A percentile compares a stretch with the other conserved stretches of the same genome.
These are phyloP conservation scores for Clarireedia hainanense DNA, from an alignment of 2,329 filamentous ascomycete species.

Conservation along the genomic window DNA sequence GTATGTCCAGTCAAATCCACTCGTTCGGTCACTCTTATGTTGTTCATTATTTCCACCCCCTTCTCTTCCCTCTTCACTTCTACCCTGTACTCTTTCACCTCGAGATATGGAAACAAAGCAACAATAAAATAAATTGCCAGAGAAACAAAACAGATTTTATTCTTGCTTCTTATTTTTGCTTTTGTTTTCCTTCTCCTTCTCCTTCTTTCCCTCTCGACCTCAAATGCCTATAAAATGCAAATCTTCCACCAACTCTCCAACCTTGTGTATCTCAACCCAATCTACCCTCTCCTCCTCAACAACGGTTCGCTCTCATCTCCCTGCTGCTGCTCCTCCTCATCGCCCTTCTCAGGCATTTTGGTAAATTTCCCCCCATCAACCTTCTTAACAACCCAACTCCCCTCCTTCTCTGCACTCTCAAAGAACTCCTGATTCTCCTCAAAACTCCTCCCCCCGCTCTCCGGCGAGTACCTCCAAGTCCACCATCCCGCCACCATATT, in stretches of 20 bases:
- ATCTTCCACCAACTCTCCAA: neutral
- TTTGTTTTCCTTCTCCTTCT: no score
- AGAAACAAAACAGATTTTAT: no score
- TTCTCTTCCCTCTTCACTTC: no score
- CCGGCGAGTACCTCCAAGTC: slow-evolving; percentile 47
- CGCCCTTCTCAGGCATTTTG: slow-evolving; percentile 17
- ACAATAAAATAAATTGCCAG: no score
- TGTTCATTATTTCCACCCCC: no score
- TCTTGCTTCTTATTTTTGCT: no score
- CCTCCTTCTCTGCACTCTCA: slow-evolving; percentile 39
- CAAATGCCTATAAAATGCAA: no score
- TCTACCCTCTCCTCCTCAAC: slow-evolving; percentile 8
- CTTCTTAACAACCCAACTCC: slow-evolving; percentile 45
- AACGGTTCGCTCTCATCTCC: slow-evolving; percentile 12
- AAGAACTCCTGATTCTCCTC: slow-evolving; percentile 44
- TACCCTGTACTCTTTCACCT: no score
- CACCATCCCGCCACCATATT: slow-evolving; percentile 41
- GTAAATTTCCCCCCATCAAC: slow-evolving; percentile 43
- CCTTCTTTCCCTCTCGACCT: no score
- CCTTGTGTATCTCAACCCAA: neutral
- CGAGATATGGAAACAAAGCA: no score
- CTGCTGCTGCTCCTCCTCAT: slow-evolving; percentile 6
- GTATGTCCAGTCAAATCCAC: no score
- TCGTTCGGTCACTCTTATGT: no score
- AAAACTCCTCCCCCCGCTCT: slow-evolving; percentile 48